Base-by-base conservation (phyloP, 805 yeast genomes). In the Schwanniomyces sp. region DNA sequence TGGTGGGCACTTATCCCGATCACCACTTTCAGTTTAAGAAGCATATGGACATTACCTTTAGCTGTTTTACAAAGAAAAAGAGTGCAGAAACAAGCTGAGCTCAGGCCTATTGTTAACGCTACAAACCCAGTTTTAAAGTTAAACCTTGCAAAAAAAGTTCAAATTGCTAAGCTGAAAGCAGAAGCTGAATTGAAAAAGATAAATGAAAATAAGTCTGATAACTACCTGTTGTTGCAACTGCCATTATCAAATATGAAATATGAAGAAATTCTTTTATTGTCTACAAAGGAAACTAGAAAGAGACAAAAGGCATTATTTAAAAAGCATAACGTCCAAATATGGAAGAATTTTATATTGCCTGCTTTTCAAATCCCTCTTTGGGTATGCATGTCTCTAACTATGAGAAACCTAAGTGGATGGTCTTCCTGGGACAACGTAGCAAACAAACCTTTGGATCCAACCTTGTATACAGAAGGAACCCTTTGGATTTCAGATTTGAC, bases 1-100 rank as follows among this genome's bases (percentile, higher is more conserved):
- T 91, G 97, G 97, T 82, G 88, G 75, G 79, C 80, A 0, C 67
- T 90, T 34, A 85, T 91, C 8, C 97, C 97, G 0, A 29, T 82
- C 5, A 68, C 87, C 0, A 88, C 97, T 0, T 61, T 91, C 21
- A 68, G 81, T 0, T 62, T 91, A 17, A 75, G 97, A 53, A 61
- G 86, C 0, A 52, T 74, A 1, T 72, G 87, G 63, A 91, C 97
- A 0, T 61, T 90, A 7, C 97, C 97, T 4, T 66, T 91, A 17
- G 89, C 95, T 0, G 72, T 91, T 2, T 54, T 79, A 52, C 95
- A 90, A 60, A 70, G 98, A 46, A 73, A 72, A 45, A 67, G 95
- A 34, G 66, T 85, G 8, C 85, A 81, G 47, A 84, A 80, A 51
- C 97, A 91, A 64, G 84, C 84, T 43, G 77, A 75, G 44, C 69